Evolutionary conservation across 225 moss, liverwort and hornwort genomes (phyloP).

Genomic region (Polytrichum commune): DNA sequence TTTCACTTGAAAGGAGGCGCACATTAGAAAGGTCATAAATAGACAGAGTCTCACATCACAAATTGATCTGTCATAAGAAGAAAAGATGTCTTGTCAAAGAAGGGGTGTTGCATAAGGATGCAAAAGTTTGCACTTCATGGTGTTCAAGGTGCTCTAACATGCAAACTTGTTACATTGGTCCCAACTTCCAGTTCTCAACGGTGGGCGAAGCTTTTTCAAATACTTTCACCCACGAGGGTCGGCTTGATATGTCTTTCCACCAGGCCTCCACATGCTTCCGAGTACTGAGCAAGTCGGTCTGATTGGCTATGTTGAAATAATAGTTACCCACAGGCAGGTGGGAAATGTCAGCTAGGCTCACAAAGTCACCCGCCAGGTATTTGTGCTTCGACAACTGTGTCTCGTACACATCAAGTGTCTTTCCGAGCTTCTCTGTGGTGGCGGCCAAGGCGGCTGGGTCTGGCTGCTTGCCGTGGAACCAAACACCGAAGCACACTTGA

Average conservation of each 20-base stretch:
- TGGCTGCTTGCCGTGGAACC: slow-evolving; percentile 15
- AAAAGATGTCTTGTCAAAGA: too few relatives aligned
- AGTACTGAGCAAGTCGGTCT: slow-evolving; percentile 20
- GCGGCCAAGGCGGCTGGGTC: background rate
- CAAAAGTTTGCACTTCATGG: too few relatives aligned
- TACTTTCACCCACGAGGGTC: slow-evolving; percentile 50
- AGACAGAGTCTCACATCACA: too few relatives aligned
- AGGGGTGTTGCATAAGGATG: too few relatives aligned
- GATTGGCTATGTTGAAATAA: slow-evolving; percentile 23
- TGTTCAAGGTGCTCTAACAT: too few relatives aligned
- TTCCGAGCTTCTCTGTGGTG: slow-evolving; percentile 13
- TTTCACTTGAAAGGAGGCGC: too few relatives aligned
- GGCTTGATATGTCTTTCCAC: slow-evolving; percentile 54
- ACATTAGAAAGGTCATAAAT: too few relatives aligned
- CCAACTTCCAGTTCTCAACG: slow-evolving; percentile 20
- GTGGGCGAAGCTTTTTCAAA: slow-evolving; percentile 14
- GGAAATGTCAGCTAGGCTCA: slow-evolving; percentile 53
- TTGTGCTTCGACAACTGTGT: slow-evolving; percentile 31
- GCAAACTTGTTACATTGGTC: too few relatives aligned
- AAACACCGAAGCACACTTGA: slow-evolving; percentile 19
- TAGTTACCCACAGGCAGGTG: slow-evolving; percentile 42
- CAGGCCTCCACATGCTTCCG: slow-evolving; percentile 50
- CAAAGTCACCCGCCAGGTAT: slow-evolving; percentile 53
- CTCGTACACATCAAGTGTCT: slow-evolving; percentile 53
- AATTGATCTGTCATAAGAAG: too few relatives aligned